phyloP scores from a whole-genome alignment of 2,329 filamentous ascomycete species.

The Sclerotinia sclerotiorum region DNA sequence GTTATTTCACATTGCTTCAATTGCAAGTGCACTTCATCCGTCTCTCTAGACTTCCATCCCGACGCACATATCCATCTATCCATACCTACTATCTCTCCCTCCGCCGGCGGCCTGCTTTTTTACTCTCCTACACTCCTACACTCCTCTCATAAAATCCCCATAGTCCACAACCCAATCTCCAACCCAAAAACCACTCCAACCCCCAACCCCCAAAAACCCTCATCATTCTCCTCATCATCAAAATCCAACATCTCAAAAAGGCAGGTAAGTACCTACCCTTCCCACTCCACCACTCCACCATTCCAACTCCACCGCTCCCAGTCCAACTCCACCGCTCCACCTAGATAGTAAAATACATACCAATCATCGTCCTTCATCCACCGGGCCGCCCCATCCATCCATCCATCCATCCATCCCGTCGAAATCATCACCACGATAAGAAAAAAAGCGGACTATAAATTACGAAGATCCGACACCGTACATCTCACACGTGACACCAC shows the following conservation, averaged over 20 bases:
- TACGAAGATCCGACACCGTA: too few species aligned
- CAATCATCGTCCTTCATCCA: background rate
- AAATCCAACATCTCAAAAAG: background rate
- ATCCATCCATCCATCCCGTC: background rate
- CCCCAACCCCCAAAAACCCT: too few species aligned
- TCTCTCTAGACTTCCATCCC: too few species aligned
- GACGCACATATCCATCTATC: too few species aligned
- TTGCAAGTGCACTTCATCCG: background rate
- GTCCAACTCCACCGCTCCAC: too few species aligned
- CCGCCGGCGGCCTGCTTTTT: background rate
- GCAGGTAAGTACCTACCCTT: background rate
- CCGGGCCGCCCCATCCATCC: too few species aligned
- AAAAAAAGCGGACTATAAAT: background rate
- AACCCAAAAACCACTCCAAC: background rate
- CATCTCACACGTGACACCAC: too few species aligned
- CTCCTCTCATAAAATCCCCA: background rate
- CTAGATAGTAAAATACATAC: background rate
- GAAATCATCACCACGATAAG: background rate
- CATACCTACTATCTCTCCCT: too few species aligned
- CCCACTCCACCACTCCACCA: too few species aligned
- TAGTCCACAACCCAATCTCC: background rate
- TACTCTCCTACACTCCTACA: too few species aligned
- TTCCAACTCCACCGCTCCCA: too few species aligned
- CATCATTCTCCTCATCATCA: background rate
- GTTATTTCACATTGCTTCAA: background rate